Conservation (phyloP, 352 stramenopile species). For the Pythium myriotylum region DNA sequence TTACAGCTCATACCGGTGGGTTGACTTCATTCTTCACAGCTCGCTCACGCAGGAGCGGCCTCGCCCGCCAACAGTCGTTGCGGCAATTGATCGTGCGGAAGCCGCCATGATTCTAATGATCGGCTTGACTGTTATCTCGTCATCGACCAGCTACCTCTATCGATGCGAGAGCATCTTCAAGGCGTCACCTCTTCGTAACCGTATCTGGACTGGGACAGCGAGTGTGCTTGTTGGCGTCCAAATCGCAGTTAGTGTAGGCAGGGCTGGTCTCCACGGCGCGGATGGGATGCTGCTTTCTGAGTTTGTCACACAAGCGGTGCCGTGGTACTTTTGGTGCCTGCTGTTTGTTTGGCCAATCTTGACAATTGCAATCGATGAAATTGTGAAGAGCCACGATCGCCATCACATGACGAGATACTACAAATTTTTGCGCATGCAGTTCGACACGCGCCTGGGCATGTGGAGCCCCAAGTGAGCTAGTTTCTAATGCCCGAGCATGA, state of each 20-base stretch:
- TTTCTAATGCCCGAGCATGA: no score
- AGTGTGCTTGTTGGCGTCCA: conserved; percentile 51
- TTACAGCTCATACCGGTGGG: conserved; percentile 49
- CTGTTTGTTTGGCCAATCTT: conserved; percentile 63
- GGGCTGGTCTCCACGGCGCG: conserved; percentile 45
- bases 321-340: conserved; percentile 60
- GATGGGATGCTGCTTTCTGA: conserved; percentile 56
- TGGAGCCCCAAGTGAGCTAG: conserved; percentile 84
- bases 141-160: conserved; percentile 76
- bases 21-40: conserved; percentile 66
- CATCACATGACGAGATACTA: conserved; percentile 78
- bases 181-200: conserved; percentile 71
- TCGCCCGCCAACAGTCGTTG: conserved; percentile 45
- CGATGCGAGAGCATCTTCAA: conserved; percentile 73
- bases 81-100: conserved; percentile 74
- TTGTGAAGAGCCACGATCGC: conserved; percentile 75
- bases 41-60: conserved; percentile 48
- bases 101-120: conserved; percentile 74
- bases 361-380: conserved; percentile 63
- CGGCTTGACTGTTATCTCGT: conserved; percentile 66
- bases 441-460: conserved; percentile 87
- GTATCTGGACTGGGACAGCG: conserved; percentile 56
- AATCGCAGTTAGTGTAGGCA: conserved; percentile 41
- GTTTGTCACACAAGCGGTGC: conserved; percentile 54
- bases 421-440: conserved; percentile 89